Evolutionary conservation across 257 asterid species (phyloP).

Genomic region (Solanum infundibuliforme): DNA sequence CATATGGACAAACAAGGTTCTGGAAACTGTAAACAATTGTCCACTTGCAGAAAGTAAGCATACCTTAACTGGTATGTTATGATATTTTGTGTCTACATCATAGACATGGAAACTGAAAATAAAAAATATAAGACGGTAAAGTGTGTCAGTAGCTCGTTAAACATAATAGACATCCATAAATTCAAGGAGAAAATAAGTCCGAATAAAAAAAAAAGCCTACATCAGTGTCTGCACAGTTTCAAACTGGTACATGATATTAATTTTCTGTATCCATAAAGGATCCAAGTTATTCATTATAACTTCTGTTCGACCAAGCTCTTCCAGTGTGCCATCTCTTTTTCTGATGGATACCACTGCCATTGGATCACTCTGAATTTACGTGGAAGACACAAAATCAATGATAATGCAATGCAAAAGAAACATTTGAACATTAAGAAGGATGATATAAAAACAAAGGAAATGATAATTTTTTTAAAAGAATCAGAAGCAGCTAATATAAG

Average conservation of each 20-base stretch:
- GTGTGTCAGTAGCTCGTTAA: background rate
- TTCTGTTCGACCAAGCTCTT: conserved; percentile 87
- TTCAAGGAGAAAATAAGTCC: background rate
- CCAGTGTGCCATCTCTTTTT: conserved; percentile 62
- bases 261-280: conserved; percentile 70
- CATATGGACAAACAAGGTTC: background rate
- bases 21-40: background rate
- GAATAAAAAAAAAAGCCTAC: conserved; percentile 29
- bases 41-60: background rate
- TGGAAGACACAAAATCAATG: background rate
- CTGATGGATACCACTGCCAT: conserved; percentile 65
- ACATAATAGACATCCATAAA: background rate
- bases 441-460: background rate
- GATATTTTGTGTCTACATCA: conserved; percentile 63
- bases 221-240: conserved; percentile 62
- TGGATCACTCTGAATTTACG: conserved; percentile 74
- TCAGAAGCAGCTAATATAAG: background rate
- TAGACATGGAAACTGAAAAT: conserved; percentile 61
- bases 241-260: conserved; percentile 57
- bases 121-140: background rate
- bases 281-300: conserved; percentile 63
- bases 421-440: background rate
- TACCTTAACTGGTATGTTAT: conserved; percentile 67
- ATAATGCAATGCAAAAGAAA: background rate
- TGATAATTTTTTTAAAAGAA: background rate